A percentile compares a stretch with the other conserved stretches of the same genome.
Conservation (phyloP, 176 grass and related monocot genomes). For the Aegilops bicornis region DNA sequence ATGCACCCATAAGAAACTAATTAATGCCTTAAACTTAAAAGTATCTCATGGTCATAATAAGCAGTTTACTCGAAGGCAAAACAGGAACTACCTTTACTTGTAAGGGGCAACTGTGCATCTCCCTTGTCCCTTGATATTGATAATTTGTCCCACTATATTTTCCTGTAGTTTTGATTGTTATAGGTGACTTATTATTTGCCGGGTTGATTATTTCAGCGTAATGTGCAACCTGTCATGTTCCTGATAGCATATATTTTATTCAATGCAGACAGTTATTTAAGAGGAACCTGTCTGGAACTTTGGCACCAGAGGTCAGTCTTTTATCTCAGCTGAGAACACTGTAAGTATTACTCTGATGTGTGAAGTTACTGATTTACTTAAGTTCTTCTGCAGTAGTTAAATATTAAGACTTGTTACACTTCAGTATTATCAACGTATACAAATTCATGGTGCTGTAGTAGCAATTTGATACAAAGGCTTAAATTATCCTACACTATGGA, state of each 20-base stretch:
- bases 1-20: background rate
- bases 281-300: constrained; percentile 80
- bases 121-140: background rate
- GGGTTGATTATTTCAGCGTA: background rate
- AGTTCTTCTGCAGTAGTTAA: background rate
- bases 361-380: constrained; percentile 3
- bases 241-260: constrained; percentile 1
- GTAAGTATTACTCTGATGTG: constrained; percentile 57
- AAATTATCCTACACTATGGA: background rate
- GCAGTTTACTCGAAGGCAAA: background rate
- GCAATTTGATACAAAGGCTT: background rate
- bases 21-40: background rate
- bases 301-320: constrained; percentile 72
- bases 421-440: background rate
- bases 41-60: background rate
- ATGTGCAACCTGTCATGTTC: background rate
- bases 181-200: background rate
- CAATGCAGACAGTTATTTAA: constrained; percentile 74
- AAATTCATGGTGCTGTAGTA: constrained; percentile 1
- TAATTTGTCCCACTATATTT: background rate
- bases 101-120: background rate
- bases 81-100: background rate
- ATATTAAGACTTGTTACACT: background rate
- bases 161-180: background rate
- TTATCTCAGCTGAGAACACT: constrained; percentile 71